Evolutionary conservation across 306 rosid genomes (phyloP).

Genomic region (Quercus engelmannii): DNA sequence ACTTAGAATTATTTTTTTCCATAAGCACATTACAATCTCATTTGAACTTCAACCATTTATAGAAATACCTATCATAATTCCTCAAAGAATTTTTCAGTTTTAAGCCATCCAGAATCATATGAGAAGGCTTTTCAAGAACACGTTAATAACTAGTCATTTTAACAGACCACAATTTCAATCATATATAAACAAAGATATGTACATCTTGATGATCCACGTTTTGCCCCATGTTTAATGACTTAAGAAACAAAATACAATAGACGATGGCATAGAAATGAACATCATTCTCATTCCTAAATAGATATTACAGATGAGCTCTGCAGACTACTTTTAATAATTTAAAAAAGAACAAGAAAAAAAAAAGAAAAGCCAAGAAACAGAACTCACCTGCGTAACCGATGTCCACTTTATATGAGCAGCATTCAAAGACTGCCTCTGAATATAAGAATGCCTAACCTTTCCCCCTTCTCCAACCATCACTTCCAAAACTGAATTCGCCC

Average conservation of each 20-base stretch:
- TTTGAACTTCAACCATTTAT: background rate
- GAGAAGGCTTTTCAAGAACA: background rate
- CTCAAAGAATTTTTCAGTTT: background rate
- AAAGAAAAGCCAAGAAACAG: background rate
- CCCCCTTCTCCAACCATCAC: conserved; percentile 66
- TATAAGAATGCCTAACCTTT: conserved; percentile 78
- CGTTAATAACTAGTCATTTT: background rate
- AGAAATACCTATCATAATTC: background rate
- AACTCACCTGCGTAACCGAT: conserved; percentile 67
- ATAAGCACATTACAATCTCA: background rate
- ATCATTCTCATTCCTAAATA: background rate
- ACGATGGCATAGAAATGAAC: background rate
- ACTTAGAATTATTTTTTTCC: background rate
- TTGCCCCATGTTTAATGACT: background rate
- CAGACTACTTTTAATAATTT: background rate
- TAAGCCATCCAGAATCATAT: background rate
- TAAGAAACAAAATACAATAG: background rate
- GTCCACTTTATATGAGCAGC: conserved; percentile 97
- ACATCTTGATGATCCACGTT: background rate
- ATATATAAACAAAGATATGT: background rate
- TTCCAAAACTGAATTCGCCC: conserved; percentile 82
- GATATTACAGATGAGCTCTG: background rate
- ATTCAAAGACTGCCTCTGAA: conserved; percentile 70
- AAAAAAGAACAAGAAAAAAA: background rate
- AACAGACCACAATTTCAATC: background rate